Conservation (phyloP, 768 basidiomycete genomes). For the Kwoniella shandongensis region DNA sequence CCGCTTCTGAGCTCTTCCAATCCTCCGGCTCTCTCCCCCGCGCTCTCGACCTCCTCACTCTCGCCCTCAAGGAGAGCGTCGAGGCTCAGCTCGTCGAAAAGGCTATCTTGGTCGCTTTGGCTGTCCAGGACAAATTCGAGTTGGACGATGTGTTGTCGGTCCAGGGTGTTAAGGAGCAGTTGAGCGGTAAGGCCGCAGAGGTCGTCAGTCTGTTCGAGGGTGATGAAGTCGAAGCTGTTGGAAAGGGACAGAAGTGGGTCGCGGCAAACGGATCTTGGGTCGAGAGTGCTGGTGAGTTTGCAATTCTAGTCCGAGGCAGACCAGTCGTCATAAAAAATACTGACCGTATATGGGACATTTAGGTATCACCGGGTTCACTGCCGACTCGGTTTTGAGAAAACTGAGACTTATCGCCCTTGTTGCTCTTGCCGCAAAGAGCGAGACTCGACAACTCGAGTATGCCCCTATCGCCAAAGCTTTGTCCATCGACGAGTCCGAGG, state of each 20-base stretch:
- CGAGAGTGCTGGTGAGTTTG: slow-evolving; percentile 37
- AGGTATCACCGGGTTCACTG: slow-evolving; percentile 36
- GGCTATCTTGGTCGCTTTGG: slow-evolving; percentile 36
- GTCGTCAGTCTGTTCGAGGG: slow-evolving; percentile 43
- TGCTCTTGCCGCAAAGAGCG: slow-evolving; percentile 31
- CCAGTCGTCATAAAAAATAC: not conserved
- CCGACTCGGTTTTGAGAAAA: slow-evolving; percentile 43
- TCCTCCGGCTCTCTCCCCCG: slow-evolving; percentile 24
- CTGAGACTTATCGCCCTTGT: slow-evolving; percentile 46
- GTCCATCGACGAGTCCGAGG: slow-evolving; percentile 39
- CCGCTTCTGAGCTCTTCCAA: slow-evolving; percentile 42
- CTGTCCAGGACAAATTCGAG: slow-evolving; percentile 36
- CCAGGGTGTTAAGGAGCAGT: slow-evolving; percentile 31
- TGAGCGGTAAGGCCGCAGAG: slow-evolving; percentile 32
- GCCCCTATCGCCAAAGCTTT: slow-evolving; percentile 39
- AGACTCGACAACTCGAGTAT: slow-evolving; percentile 39
- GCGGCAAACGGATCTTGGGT: slow-evolving; percentile 36
- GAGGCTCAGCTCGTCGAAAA: slow-evolving; percentile 33
- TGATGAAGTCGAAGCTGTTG: slow-evolving; percentile 43
- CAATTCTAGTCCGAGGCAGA: not conserved
- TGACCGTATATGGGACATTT: not conserved
- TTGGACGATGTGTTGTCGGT: slow-evolving; percentile 37
- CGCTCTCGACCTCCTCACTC: slow-evolving; percentile 36
- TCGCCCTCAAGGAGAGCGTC: slow-evolving; percentile 29
- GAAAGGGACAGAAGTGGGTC: slow-evolving; percentile 41